Evolutionary conservation across 129 eudicot species (phyloP).

Genomic region (Pulicaria dysenterica): DNA sequence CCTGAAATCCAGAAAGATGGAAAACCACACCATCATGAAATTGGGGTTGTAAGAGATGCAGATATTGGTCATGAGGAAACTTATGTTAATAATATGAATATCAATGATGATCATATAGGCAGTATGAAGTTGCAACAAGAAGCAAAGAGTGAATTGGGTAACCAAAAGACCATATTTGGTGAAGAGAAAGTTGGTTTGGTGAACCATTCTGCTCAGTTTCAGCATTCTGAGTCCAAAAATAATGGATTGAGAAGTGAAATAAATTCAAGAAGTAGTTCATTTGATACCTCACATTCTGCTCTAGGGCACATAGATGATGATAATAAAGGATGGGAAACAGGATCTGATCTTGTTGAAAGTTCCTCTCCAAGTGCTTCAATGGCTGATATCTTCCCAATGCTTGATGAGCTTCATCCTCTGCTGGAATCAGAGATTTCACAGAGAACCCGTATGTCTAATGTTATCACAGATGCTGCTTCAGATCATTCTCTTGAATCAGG

Average conservation of each 20-base stretch:
- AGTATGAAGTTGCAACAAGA: constrained; percentile 33
- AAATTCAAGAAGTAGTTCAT: constrained; percentile 41
- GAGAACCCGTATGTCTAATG: constrained; percentile 46
- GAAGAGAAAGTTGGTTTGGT: constrained; percentile 19
- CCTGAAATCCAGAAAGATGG: constrained; percentile 44
- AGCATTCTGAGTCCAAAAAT: constrained; percentile 17
- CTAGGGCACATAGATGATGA: constrained; percentile 39
- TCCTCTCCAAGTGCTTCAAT: constrained; percentile 79
- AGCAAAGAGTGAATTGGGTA: constrained; percentile 28
- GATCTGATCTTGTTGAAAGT: constrained; percentile 70
- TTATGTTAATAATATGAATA: constrained; percentile 16
- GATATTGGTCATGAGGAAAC: constrained; percentile 35
- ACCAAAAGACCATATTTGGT: background rate
- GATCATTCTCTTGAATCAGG: constrained; percentile 38
- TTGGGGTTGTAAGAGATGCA: constrained; percentile 32
- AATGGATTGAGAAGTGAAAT: constrained; percentile 11
- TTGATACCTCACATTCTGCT: constrained; percentile 45
- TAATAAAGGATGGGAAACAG: constrained; percentile 55
- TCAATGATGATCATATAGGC: constrained; percentile 19
- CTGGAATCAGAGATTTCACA: constrained; percentile 27
- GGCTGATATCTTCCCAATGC: constrained; percentile 73
- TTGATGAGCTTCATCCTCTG: constrained; percentile 74
- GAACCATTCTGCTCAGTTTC: constrained; percentile 35
- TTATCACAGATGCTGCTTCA: constrained; percentile 47
- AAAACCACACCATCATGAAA: constrained; percentile 30